These are phyloP conservation scores for Pseudoscleropodium purum DNA, from an alignment of 225 moss, liverwort and hornwort genomes.

Conservation along the genomic window DNA sequence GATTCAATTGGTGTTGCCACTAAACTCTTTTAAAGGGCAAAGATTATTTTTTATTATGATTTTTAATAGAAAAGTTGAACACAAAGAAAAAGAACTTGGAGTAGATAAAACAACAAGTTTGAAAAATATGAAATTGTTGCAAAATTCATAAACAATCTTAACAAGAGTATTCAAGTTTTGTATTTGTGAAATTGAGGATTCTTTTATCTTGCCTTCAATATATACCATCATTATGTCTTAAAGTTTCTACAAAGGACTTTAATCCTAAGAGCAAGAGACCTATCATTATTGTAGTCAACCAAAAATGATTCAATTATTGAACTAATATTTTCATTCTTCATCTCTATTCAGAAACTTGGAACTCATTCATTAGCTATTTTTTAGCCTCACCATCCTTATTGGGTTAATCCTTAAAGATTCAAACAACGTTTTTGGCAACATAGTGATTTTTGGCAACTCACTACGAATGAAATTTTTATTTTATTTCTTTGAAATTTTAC, in stretches of 20 bases:
- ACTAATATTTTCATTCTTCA: neutral
- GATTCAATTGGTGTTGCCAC: neutral
- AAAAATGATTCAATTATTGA: neutral
- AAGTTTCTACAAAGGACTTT: neutral
- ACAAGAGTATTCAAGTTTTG: neutral
- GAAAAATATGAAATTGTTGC: neutral
- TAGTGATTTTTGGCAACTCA: too few relatives aligned
- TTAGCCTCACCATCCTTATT: neutral
- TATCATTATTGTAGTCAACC: neutral
- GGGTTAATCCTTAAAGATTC: neutral
- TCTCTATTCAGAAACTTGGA: neutral
- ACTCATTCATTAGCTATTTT: neutral
- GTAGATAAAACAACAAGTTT: neutral
- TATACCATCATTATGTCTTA: neutral
- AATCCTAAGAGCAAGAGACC: accelerated
- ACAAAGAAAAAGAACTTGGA: neutral
- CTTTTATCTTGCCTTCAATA: neutral
- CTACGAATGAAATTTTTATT: too few relatives aligned
- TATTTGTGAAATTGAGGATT: neutral
- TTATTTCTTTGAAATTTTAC: too few relatives aligned
- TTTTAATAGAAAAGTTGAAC: neutral
- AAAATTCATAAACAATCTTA: neutral
- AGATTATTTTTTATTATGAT: neutral
- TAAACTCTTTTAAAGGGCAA: neutral
- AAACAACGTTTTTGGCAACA: too few relatives aligned